Evolutionary conservation across 208 protist genomes (phyloP).

Genomic region (Tritrichomonas musculus): DNA sequence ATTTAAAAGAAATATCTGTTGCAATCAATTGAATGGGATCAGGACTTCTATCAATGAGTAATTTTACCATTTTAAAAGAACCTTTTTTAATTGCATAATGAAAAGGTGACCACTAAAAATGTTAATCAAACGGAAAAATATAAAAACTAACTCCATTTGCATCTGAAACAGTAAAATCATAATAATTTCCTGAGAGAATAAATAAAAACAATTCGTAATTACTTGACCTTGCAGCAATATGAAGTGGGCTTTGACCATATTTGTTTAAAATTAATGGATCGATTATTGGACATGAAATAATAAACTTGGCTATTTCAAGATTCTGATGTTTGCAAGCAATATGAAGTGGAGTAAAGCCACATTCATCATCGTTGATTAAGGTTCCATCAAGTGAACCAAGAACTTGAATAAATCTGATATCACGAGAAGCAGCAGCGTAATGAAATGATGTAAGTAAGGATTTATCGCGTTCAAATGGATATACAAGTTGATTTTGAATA

Average conservation of each 20-base stretch:
- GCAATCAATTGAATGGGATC: too few species aligned
- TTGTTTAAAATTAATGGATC: background rate
- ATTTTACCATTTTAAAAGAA: too few species aligned
- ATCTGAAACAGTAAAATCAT: too few species aligned
- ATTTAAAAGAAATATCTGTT: too few species aligned
- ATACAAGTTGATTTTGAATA: background rate
- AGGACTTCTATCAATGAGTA: too few species aligned
- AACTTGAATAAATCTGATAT: background rate
- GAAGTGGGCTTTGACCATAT: background rate
- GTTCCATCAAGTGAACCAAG: background rate
- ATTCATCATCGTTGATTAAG: too few species aligned
- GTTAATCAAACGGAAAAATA: too few species aligned
- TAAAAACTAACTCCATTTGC: too few species aligned
- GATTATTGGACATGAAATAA: background rate
- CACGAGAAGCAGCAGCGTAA: background rate
- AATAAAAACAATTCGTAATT: background rate
- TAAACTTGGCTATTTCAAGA: background rate
- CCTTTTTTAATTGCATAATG: too few species aligned
- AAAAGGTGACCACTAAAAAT: too few species aligned
- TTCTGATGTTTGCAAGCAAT: background rate
- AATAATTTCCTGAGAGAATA: too few species aligned
- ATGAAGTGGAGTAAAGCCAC: background rate
- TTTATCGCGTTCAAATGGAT: background rate
- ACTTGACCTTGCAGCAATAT: background rate
- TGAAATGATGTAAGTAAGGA: background rate